These are phyloP conservation scores for Sugiyamaella americana DNA, from an alignment of 805 yeast genomes.

Conservation along the genomic window DNA sequence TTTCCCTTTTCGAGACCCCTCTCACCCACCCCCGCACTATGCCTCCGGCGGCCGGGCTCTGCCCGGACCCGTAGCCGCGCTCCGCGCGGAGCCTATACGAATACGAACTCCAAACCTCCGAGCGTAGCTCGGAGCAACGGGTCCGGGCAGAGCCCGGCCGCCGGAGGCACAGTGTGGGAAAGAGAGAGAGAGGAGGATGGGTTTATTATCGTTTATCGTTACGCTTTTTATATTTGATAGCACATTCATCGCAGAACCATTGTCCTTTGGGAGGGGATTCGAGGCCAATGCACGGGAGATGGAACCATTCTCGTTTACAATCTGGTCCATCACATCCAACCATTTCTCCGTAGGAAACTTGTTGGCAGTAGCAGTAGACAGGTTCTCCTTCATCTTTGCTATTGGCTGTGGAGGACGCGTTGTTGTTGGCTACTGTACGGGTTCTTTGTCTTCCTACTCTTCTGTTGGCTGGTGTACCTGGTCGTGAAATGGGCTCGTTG, in stretches of 20 bases:
- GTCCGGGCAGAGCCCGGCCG: not conserved
- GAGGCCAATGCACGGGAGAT: conserved; percentile 85
- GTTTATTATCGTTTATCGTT: conserved; percentile 6
- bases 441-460: conserved; percentile 15
- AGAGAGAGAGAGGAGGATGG: too few relatives aligned
- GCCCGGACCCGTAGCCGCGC: not conserved
- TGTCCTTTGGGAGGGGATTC: conserved; percentile 80
- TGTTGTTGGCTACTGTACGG: conserved; percentile 8
- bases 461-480: conserved; percentile 19
- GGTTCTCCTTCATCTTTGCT: conserved; percentile 51
- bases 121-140: not conserved
- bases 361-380: conserved; percentile 91
- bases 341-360: conserved; percentile 97
- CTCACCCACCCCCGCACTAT: not conserved
- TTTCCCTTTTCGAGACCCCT: too few relatives aligned
- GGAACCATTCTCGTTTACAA: conserved; percentile 94
- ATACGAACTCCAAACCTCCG: not conserved
- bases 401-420: not conserved
- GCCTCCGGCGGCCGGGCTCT: not conserved
- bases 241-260: conserved; percentile 74
- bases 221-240: conserved; percentile 20
- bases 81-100: too few relatives aligned
- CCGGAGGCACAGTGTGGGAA: conserved; percentile 1
- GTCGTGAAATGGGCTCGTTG: conserved; percentile 15
- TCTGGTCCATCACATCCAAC: conserved; percentile 96